Percentiles rank a stretch among this genome's conserved stretches.
Conservation (phyloP, 2,329 filamentous ascomycete genomes). For the Chaetomiaceae sp. region DNA sequence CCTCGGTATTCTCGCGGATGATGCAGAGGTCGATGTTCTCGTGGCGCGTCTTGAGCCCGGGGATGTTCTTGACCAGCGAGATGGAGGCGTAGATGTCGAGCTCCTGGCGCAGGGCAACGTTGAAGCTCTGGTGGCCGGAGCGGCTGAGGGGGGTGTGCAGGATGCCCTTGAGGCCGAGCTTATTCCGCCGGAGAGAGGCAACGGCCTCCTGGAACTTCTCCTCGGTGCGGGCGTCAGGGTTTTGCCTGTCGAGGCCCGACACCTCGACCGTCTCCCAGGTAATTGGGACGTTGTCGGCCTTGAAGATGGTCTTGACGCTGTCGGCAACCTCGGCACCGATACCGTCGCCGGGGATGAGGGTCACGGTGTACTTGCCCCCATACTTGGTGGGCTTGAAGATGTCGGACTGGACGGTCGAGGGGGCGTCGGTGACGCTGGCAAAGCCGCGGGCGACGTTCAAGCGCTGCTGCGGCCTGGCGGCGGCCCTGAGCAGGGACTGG, state of each 20-base stretch:
- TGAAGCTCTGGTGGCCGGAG: constrained; percentile 98
- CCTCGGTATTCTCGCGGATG: constrained; percentile 99
- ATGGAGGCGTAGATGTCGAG: constrained; percentile 99
- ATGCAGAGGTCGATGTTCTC: constrained; percentile 97
- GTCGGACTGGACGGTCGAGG: constrained; percentile 69
- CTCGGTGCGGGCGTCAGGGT: constrained; percentile 72
- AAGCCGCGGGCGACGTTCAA: constrained; percentile 50
- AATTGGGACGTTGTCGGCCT: constrained; percentile 97
- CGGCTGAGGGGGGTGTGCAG: constrained; percentile 95
- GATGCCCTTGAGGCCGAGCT: constrained; percentile 98
- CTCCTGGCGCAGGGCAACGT: constrained; percentile 97
- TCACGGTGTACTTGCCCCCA: constrained; percentile 98
- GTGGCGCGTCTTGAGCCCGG: constrained; percentile 95
- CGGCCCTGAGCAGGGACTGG: constrained; percentile 50
- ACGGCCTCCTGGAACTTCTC: constrained; percentile 95
- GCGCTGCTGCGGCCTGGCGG: constrained; percentile 40
- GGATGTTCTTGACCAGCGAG: constrained; percentile 98
- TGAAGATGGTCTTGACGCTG: constrained; percentile 98
- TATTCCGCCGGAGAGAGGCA: constrained; percentile 94
- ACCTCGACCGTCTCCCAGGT: constrained; percentile 99
- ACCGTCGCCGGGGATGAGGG: constrained; percentile 96
- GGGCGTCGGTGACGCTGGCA: constrained; percentile 74
- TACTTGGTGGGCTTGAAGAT: constrained; percentile 99
- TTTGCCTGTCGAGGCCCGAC: constrained; percentile 78
- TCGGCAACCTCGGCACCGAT: constrained; percentile 97